Base-by-base conservation (phyloP, 1,284 basidiomycete genomes). In the Boletellus deceptivus region DNA sequence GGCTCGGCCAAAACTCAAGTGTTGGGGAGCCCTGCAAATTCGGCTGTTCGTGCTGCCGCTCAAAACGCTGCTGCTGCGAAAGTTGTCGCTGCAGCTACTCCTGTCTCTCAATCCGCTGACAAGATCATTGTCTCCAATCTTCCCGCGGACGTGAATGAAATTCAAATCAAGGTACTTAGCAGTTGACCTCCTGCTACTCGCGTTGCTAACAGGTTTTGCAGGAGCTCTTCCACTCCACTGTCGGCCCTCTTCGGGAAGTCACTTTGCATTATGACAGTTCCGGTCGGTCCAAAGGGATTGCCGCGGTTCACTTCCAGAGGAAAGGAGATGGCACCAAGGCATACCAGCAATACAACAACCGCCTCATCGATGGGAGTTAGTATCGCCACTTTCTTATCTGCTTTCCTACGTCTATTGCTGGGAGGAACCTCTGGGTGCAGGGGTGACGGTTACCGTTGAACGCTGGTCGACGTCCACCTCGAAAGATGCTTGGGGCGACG, bases 331-430 rank as follows among this genome's bases (percentile, higher is more conserved):
- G 89, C 53, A 86, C 84, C 70, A 93, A 90, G 77, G 96, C 96
- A 6, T 96, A 88, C 74, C 79, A 89, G 59, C 83, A 93, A 62
- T 99, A 98, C 82, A 93, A 99, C 83, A 93, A 94, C 77, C 89
- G 96, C 70, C 87, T 99, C 76, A 96, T 99, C 82, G 96, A 99
- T 86, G 93, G 94, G 79, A 97, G 95, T 98, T 90, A 94, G 95
- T 97, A 86, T 80, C 82, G 75, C 76, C 76, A 68, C 69, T 77
- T 69, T 61, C 60, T 59, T 62, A 53, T 65, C 65, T 69, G 64
- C 65, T 71, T 70, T 61, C 54, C 59, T 66, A 56, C 57, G 48
- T 58, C 59, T 64, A 50, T 70, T 51, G 29, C 50, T 31, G 55
- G 63, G 53, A 60, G 48, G 41, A 48, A 29, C 48, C 53, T 57